Percentiles rank a stretch among this genome's conserved stretches.
Conservation (phyloP, 345 rosid species). For the Psidium friedrichsthalianum region DNA sequence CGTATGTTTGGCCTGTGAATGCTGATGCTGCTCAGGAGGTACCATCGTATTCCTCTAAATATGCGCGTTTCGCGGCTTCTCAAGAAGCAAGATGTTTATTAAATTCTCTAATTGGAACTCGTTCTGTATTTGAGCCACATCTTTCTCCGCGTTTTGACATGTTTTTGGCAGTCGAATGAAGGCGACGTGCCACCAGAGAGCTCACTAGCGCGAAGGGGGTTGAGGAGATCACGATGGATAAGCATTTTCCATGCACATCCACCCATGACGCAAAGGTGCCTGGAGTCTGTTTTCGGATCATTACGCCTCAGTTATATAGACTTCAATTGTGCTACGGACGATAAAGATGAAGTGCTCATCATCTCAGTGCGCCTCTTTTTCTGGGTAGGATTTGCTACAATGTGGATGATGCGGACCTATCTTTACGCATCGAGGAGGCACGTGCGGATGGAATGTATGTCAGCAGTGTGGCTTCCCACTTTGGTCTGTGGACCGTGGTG, state of each 20-base stretch:
- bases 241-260: not conserved
- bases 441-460: constrained; percentile 70
- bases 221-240: not conserved
- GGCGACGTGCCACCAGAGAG: not conserved
- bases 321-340: not conserved
- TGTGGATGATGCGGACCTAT: constrained; percentile 58
- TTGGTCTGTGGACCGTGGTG: constrained; percentile 79
- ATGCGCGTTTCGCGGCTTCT: not conserved
- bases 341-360: not conserved
- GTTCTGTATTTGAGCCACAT: not conserved
- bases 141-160: not conserved
- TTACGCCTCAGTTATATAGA: not conserved
- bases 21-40: not conserved
- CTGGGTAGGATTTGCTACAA: constrained; percentile 60
- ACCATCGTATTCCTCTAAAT: not conserved
- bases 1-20: not conserved
- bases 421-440: constrained; percentile 73
- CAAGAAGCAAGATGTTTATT: not conserved
- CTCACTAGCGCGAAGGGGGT: not conserved
- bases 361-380: not conserved
- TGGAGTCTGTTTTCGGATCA: not conserved
- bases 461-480: constrained; percentile 66
- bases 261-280: not conserved
- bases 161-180: not conserved
- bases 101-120: not conserved